These are phyloP conservation scores for Globisporangium spiculum DNA, from an alignment of 352 stramenopile genomes.

Conservation along the genomic window DNA sequence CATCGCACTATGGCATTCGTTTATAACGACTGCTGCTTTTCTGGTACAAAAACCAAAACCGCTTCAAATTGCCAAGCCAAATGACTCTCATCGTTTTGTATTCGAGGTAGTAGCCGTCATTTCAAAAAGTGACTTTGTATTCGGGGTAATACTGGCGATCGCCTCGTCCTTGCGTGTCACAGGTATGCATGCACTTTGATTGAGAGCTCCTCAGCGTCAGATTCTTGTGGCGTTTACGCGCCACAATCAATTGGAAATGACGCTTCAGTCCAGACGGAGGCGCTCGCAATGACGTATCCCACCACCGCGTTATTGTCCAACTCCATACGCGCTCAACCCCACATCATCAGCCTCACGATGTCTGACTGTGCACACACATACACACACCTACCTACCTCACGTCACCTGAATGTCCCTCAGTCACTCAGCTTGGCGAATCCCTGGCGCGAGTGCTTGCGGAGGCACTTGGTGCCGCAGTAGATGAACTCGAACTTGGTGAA, in stretches of 20 bases:
- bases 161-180: not conserved
- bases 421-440: conserved; percentile 32
- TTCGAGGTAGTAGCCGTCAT: too few species aligned
- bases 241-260: not conserved
- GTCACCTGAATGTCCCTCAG: not conserved
- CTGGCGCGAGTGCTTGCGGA: conserved; percentile 65
- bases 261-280: not conserved
- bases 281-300: not conserved
- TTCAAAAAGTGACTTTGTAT: not conserved
- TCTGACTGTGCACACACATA: not conserved
- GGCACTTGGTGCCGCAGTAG: conserved; percentile 83
- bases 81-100: too few species aligned
- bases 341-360: not conserved
- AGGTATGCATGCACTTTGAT: not conserved
- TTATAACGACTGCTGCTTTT: too few species aligned
- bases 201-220: not conserved
- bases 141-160: too few species aligned
- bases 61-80: too few species aligned
- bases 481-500: conserved; percentile 84
- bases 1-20: too few species aligned
- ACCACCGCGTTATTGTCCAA: not conserved
- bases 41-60: too few species aligned
- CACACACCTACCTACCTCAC: not conserved
- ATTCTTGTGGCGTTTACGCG: not conserved
- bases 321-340: not conserved